Conservation (phyloP, 1,284 basidiomycete genomes). For the Serendipita sp. region DNA sequence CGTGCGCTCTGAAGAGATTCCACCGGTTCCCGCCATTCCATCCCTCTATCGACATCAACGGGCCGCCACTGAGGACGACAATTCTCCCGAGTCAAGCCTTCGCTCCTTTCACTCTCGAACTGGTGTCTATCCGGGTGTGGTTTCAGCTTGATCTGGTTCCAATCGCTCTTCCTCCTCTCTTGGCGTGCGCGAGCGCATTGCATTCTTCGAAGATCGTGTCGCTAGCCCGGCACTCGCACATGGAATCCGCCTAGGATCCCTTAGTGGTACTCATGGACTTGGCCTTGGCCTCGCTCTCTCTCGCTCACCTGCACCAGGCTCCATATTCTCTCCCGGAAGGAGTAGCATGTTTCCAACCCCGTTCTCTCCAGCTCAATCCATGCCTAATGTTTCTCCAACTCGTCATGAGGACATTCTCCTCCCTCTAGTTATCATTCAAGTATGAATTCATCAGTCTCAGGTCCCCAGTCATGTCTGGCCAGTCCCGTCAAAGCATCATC, state of each 20-base stretch:
- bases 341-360: not conserved
- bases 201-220: not conserved
- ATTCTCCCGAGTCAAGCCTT: not conserved
- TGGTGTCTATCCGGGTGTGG: not conserved
- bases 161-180: not conserved
- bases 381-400: not conserved
- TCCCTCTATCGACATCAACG: not conserved
- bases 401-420: too few species aligned
- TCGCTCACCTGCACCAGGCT: not conserved
- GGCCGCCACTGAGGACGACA: not conserved
- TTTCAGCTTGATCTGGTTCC: not conserved
- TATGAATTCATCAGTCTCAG: not conserved
- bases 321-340: not conserved
- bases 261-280: not conserved
- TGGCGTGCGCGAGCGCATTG: not conserved
- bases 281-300: not conserved
- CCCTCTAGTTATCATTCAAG: too few species aligned
- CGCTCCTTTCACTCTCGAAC: not conserved
- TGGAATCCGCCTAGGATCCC: too few species aligned
- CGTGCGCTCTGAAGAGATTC: not conserved
- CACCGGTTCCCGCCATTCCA: not conserved
- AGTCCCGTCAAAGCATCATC: slow-evolving; percentile 4
- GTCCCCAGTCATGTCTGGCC: not conserved
- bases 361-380: not conserved
- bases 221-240: too few species aligned